Percentiles rank a stretch among this genome's conserved stretches.
These are phyloP conservation scores for Triangularia setosa DNA, from an alignment of 2,329 filamentous ascomycete genomes.

Conservation along the genomic window DNA sequence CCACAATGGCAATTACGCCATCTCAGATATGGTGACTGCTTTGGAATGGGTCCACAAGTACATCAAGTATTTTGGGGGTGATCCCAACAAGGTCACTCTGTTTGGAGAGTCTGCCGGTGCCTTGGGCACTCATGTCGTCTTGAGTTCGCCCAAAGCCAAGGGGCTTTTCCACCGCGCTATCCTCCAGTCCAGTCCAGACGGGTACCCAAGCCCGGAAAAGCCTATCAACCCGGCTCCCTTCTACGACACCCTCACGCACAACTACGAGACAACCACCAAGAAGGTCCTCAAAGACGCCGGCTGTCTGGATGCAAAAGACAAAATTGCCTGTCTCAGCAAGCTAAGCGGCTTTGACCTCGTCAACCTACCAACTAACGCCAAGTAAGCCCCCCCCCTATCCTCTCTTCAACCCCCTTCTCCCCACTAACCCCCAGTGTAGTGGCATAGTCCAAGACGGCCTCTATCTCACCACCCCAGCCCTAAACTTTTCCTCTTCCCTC, in stretches of 20 bases:
- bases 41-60: slow-evolving; percentile 39
- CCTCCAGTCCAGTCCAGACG: slow-evolving; percentile 30
- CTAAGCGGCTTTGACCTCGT: slow-evolving; percentile 29
- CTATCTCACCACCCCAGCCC: slow-evolving; percentile 27
- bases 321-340: slow-evolving; percentile 27
- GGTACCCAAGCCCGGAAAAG: slow-evolving; percentile 21
- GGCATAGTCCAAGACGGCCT: slow-evolving; percentile 30
- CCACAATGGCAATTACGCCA: slow-evolving; percentile 39
- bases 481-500: slow-evolving; percentile 28
- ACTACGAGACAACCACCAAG: slow-evolving; percentile 22
- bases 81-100: slow-evolving; percentile 33
- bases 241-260: slow-evolving; percentile 24
- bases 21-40: slow-evolving; percentile 39
- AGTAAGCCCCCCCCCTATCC: slow-evolving; percentile 18
- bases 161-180: slow-evolving; percentile 31
- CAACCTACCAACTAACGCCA: slow-evolving; percentile 29
- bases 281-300: slow-evolving; percentile 27
- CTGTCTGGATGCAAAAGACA: slow-evolving; percentile 24
- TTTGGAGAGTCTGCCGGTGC: slow-evolving; percentile 35
- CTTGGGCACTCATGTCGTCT: slow-evolving; percentile 24
- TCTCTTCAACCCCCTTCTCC: background rate
- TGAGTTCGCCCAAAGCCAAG: slow-evolving; percentile 28
- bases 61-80: slow-evolving; percentile 32
- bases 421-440: slow-evolving; percentile 4
- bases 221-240: slow-evolving; percentile 16